A percentile compares a stretch with the other conserved stretches of the same genome.
phyloP scores from a whole-genome alignment of 2,329 filamentous ascomycete species.

The Diaporthe sp. region DNA sequence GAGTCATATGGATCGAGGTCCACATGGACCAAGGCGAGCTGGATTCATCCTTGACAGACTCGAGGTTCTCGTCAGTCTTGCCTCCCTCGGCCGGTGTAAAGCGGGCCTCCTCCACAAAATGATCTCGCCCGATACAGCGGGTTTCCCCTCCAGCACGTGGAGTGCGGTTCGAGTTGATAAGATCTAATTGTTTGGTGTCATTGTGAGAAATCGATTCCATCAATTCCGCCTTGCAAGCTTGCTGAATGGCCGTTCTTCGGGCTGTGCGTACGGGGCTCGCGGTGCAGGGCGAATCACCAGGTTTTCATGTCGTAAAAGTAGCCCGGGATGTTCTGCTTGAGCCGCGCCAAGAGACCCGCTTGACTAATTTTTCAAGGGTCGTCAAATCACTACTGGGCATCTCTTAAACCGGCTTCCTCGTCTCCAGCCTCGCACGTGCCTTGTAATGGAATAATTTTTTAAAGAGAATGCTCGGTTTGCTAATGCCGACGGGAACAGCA shows the following conservation, averaged over 20 bases:
- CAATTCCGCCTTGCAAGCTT: background rate
- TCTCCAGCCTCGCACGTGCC: conserved; percentile 17
- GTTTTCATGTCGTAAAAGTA: conserved; percentile 31
- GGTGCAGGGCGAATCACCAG: conserved; percentile 16
- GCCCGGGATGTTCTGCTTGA: conserved; percentile 25
- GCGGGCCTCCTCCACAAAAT: conserved; percentile 26
- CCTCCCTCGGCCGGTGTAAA: conserved; percentile 13
- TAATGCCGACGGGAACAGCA: background rate
- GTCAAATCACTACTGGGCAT: conserved; percentile 10
- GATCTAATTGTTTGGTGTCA: conserved; percentile 28
- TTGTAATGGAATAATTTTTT: background rate
- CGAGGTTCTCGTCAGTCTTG: conserved; percentile 23
- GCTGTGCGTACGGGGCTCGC: conserved; percentile 26
- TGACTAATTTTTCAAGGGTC: conserved; percentile 32
- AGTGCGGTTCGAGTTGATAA: background rate
- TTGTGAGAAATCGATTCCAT: conserved; percentile 28
- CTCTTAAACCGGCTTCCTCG: background rate
- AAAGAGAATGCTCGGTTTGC: background rate
- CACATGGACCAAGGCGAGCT: conserved; percentile 18
- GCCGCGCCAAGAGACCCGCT: conserved; percentile 32
- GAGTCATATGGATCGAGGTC: conserved; percentile 28
- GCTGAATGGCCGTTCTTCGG: conserved; percentile 16
- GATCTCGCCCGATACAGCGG: conserved; percentile 26
- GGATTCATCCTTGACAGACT: conserved; percentile 6
- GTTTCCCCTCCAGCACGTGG: conserved; percentile 26